Percentiles rank a stretch among this genome's conserved stretches.
Evolutionary conservation across 768 basidiomycete species (phyloP).

Genomic region (Suillus plorans): DNA sequence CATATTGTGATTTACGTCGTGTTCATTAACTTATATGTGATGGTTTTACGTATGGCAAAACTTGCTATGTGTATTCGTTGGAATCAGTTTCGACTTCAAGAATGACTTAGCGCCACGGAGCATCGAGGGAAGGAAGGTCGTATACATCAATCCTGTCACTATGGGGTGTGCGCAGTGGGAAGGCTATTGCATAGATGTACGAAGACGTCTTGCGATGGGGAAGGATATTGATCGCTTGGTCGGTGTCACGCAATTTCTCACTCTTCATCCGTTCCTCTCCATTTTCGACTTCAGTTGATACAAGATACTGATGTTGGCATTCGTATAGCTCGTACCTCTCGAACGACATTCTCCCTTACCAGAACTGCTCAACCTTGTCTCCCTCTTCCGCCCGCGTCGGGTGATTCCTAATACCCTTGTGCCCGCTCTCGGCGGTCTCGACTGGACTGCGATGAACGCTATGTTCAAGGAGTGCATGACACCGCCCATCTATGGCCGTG

Average conservation of each 20-base stretch:
- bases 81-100: slow-evolving; percentile 7
- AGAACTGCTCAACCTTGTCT: slow-evolving; percentile 79
- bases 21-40: slow-evolving; percentile 1
- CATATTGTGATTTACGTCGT: not conserved
- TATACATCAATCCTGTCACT: slow-evolving; percentile 83
- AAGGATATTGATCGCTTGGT: slow-evolving; percentile 67
- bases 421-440: slow-evolving; percentile 50
- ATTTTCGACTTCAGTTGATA: not conserved
- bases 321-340: slow-evolving; percentile 71
- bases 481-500: not conserved
- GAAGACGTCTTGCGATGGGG: slow-evolving; percentile 38
- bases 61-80: slow-evolving; percentile 1
- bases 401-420: slow-evolving; percentile 80
- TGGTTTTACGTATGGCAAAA: slow-evolving; percentile 12
- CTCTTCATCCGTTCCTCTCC: not conserved
- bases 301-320: not conserved
- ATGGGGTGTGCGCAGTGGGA: slow-evolving; percentile 63
- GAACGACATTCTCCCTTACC: slow-evolving; percentile 86
- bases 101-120: slow-evolving; percentile 31
- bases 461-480: slow-evolving; percentile 65
- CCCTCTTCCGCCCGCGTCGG: slow-evolving; percentile 73
- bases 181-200: slow-evolving; percentile 44
- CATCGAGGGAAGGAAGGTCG: slow-evolving; percentile 54
- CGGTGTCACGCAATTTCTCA: slow-evolving; percentile 15
- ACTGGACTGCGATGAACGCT: slow-evolving; percentile 70